These are phyloP conservation scores for Aspergillus fructus DNA, from an alignment of 2,329 filamentous ascomycete species.

Conservation along the genomic window DNA sequence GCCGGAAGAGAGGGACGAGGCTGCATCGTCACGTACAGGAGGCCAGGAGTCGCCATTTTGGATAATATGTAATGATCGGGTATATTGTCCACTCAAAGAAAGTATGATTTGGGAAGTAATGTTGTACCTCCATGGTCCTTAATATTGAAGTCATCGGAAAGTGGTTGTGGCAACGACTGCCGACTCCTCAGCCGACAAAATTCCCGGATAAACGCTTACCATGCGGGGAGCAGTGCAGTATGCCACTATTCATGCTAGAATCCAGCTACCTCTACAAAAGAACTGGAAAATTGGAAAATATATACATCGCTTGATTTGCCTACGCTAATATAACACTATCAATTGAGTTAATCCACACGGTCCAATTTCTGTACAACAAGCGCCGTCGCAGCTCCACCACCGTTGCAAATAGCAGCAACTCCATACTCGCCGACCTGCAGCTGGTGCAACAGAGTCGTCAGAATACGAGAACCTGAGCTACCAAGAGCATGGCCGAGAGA, in stretches of 20 bases:
- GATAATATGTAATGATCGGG: background rate
- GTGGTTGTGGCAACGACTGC: constrained; percentile 13
- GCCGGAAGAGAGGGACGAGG: constrained; percentile 65
- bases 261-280: background rate
- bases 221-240: background rate
- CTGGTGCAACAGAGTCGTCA: constrained; percentile 88
- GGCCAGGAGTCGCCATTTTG: constrained; percentile 55
- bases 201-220: constrained; percentile 12
- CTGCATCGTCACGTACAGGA: constrained; percentile 86
- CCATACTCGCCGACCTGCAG: constrained; percentile 91
- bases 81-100: background rate
- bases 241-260: background rate
- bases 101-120: background rate
- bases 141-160: constrained; percentile 1
- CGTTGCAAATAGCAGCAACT: constrained; percentile 94
- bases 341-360: constrained; percentile 36
- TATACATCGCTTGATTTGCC: background rate
- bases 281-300: background rate
- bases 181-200: constrained; percentile 14
- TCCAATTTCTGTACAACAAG: constrained; percentile 85
- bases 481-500: constrained; percentile 88
- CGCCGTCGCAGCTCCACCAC: constrained; percentile 86
- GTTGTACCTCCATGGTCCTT: background rate
- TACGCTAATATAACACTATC: background rate
- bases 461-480: constrained; percentile 87